These are phyloP conservation scores for Tricholoma furcatifolium DNA, from an alignment of 768 basidiomycete species.

Conservation along the genomic window DNA sequence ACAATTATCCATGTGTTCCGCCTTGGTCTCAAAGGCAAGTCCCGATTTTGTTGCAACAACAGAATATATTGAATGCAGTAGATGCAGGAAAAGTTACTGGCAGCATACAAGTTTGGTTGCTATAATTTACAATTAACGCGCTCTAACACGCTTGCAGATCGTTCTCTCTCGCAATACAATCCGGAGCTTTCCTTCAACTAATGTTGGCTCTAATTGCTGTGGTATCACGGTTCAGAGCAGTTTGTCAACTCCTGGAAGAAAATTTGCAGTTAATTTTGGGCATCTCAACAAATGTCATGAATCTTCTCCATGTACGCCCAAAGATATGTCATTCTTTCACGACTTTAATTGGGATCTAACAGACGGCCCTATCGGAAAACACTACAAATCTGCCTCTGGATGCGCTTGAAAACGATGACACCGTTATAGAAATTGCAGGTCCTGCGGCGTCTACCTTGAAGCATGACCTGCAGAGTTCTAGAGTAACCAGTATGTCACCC, in stretches of 20 bases:
- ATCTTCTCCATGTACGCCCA: slow-evolving; percentile 30
- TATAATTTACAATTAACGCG: background rate
- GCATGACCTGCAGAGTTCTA: background rate
- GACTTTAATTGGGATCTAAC: background rate
- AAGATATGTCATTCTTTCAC: background rate
- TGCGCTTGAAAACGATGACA: no score
- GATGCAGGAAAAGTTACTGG: slow-evolving; percentile 20
- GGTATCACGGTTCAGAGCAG: slow-evolving; percentile 50
- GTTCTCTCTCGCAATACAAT: slow-evolving; percentile 63
- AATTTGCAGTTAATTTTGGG: slow-evolving; percentile 28
- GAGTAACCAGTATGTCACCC: background rate
- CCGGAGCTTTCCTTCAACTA: slow-evolving; percentile 71
- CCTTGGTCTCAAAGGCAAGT: slow-evolving; percentile 47
- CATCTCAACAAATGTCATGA: slow-evolving; percentile 26
- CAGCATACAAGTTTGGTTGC: slow-evolving; percentile 50
- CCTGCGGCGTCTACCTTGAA: background rate
- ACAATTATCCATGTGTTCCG: slow-evolving; percentile 32
- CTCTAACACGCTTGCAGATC: slow-evolving; percentile 38
- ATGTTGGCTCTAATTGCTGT: slow-evolving; percentile 63
- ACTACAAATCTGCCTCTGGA: no score
- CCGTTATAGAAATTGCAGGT: background rate
- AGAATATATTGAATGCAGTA: background rate
- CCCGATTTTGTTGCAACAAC: background rate
- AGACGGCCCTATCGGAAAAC: no score
- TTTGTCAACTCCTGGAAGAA: slow-evolving; percentile 44